Evolutionary conservation across 1,139 yeast species (phyloP), one percentile per base, ranked within the genome.

Genomic region (Geotrichum histeridarum): DNA sequence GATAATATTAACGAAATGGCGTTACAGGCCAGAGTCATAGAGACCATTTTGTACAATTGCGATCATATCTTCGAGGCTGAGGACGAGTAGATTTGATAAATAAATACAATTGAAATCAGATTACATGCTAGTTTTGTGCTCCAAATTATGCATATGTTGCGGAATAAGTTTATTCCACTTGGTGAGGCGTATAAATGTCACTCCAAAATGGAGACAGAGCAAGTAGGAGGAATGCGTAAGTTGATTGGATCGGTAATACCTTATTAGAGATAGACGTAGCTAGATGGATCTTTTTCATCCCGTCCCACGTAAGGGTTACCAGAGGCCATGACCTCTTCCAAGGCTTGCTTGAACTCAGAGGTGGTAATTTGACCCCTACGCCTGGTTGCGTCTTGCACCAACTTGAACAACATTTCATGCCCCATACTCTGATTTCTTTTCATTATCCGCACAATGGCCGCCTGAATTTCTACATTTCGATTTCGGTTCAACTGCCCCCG

Each of bases 21-120:
- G 56, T 82, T 80, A 60, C 94, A 90, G 72, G 87, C 90, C 57
- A 80, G 82, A 59, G 87, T 89, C 4, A 80, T 91, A 64, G 96
- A 90, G 67, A 93, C 90, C 57, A 78, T 91, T 64, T 81, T 91
- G 74, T 71, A 44, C 41, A 51, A 51, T 35, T 54, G 57, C 37
- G 57, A 54, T 22, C 55, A 54, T 31, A 54, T 54, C 35, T 54
- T 54, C 45, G 57, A 54, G 17, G 48, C 48, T 8, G 54, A 51
- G 12, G 42, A 39, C n/a, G 39, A 9, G 15, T 33, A 33, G 37
- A 33, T 33, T 22, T 22, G 27, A 22, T 5, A 22, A 22, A 22
- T 22, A 22, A 22, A 22, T 22, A 22, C 38, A 36, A 36, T 3
- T n/a, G 15, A n/a, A 36, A 36, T n/a, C n/a, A 36, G 38, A 36